These are phyloP conservation scores for Lentithecium fluviatile DNA, from an alignment of 495 filamentous ascomycete genomes.

Conservation along the genomic window DNA sequence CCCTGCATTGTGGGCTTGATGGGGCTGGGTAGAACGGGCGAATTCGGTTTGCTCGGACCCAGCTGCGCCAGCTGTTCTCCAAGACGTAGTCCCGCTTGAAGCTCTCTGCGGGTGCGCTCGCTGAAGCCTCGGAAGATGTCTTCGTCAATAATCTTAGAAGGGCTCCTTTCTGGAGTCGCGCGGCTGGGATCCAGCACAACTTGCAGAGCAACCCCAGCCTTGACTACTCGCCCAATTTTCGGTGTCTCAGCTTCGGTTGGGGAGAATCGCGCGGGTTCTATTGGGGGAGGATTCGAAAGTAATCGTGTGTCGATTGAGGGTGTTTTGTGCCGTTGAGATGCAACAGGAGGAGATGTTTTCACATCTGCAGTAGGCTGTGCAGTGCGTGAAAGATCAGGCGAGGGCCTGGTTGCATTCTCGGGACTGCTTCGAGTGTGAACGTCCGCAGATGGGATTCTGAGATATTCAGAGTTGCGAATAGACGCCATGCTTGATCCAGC, in stretches of 20 bases:
- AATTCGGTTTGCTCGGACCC: conserved; percentile 20
- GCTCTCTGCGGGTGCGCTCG: conserved; percentile 46
- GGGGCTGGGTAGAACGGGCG: conserved; percentile 8
- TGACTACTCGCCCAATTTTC: conserved; percentile 47
- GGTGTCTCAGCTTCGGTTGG: conserved; percentile 35
- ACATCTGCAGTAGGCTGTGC: neutral
- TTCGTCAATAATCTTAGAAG: conserved; percentile 25
- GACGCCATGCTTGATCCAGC: neutral
- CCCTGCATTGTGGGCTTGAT: neutral
- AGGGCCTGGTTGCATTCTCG: neutral
- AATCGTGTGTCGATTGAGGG: conserved; percentile 10
- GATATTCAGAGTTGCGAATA: neutral
- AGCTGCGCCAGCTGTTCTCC: conserved; percentile 52
- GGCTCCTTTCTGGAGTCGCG: conserved; percentile 26
- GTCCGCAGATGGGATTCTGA: neutral
- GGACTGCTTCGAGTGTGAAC: conserved; percentile 8
- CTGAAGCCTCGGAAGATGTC: conserved; percentile 50
- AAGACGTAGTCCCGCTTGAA: conserved; percentile 50
- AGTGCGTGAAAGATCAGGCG: neutral
- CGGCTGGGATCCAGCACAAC: conserved; percentile 42
- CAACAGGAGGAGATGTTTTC: conserved; percentile 7
- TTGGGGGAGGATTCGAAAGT: conserved; percentile 27
- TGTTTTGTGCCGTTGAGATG: conserved; percentile 7
- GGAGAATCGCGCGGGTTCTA: conserved; percentile 15
- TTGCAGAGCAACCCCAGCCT: conserved; percentile 51